Evolutionary conservation across 2,329 filamentous ascomycete genomes (phyloP), one percentile per base, ranked within the genome.

Genomic region (Aureobasidium sp.): DNA sequence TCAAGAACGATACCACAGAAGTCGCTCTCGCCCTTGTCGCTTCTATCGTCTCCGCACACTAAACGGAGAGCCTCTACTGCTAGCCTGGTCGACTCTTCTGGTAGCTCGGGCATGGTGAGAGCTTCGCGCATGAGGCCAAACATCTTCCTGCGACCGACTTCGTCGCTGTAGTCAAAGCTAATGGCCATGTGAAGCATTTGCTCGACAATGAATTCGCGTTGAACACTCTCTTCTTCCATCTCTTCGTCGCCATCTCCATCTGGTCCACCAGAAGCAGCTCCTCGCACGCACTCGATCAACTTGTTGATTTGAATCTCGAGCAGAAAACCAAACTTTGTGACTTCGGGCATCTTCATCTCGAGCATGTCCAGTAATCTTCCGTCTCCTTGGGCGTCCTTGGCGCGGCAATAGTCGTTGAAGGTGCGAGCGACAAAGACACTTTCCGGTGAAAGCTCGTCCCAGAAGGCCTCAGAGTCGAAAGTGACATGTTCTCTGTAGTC

Each of bases 91-190:
- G 91, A 88, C 71, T 96, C 91, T 68, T 99, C 93, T 0, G 94
- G 92, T 2, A 99, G 81, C 67, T 95, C 90, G 3, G 92, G 85
- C 58, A 92, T 87, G 0, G 91, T 91, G 17, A 99, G 79, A 1
- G 88, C 88, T 72, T 96, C 90, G 61, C 94, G 85, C 63, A 97
- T 83, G 37, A 97, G 82, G 19, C 90, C 86, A 72, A 96, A 97
- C 91, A 99, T 97, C 77, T 96, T 96, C 63, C 93, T 83, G 66
- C 94, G 85, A 54, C 94, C 94, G 65, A 96, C 90, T 74, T 97
- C 94, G 71, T 99, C 94, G n/a, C 90, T 92, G 74, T 97, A 99
- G 75, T 99, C 94, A 56, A 97, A 83, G 1, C 90, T 95, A 63
- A 92, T 81, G 5, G 91, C 89, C 70, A 99, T 96, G 68, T 97